Evolutionary conservation across 495 filamentous ascomycete species (phyloP).

Genomic region (Penicillium lividum): DNA sequence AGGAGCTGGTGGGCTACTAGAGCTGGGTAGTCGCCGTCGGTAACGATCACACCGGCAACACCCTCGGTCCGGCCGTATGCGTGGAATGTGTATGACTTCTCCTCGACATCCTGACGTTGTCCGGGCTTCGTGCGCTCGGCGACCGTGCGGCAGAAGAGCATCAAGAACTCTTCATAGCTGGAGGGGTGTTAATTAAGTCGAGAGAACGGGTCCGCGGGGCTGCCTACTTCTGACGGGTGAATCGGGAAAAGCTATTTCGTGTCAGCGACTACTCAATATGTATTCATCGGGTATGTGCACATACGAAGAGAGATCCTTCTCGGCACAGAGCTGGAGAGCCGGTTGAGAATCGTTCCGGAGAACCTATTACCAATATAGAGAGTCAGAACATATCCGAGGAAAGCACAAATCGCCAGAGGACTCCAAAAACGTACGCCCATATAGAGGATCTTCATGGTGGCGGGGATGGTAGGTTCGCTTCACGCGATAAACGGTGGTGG

Average conservation of each 20-base stretch:
- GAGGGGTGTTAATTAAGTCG: constrained; percentile 9
- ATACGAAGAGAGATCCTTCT: constrained; percentile 68
- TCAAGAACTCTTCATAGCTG: constrained; percentile 56
- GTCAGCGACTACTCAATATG: constrained; percentile 13
- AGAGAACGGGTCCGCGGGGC: not conserved
- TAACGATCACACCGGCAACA: constrained; percentile 84
- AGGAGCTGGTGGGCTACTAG: constrained; percentile 93
- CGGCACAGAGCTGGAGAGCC: constrained; percentile 75
- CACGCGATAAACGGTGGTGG: not conserved
- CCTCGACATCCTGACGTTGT: constrained; percentile 86
- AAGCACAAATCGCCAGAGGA: not conserved
- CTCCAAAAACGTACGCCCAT: constrained; percentile 67
- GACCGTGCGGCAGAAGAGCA: constrained; percentile 58
- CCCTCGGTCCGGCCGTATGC: constrained; percentile 87
- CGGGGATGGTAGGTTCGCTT: constrained; percentile 19
- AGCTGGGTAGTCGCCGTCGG: constrained; percentile 84
- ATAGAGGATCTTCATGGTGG: constrained; percentile 90
- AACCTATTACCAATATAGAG: constrained; percentile 51
- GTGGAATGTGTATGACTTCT: constrained; percentile 78
- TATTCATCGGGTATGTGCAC: constrained; percentile 5
- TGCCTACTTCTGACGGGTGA: constrained; percentile 67
- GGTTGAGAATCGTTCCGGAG: constrained; percentile 79
- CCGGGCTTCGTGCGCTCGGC: constrained; percentile 85
- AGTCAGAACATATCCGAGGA: constrained; percentile 4
- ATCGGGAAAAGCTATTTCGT: constrained; percentile 63